Evolutionary conservation across 2,329 filamentous ascomycete species (phyloP), one percentile per base, ranked within the genome.

Genomic region (Colletotrichum tamarilloi): DNA sequence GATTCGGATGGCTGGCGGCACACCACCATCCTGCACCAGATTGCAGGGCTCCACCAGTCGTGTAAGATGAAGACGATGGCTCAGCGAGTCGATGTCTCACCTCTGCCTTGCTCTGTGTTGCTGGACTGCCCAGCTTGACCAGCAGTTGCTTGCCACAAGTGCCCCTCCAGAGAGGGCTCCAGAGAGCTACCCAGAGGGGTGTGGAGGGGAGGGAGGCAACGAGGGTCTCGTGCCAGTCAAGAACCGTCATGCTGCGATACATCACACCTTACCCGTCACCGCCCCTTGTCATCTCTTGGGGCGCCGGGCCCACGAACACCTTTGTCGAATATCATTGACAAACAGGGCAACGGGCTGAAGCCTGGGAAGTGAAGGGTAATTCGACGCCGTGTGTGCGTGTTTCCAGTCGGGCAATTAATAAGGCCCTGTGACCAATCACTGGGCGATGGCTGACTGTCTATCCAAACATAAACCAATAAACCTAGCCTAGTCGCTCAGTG

Each of bases 71-170:
- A 79, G 75, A 81, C 78, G 79, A 80, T 81, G 79, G 81, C 80
- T 80, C 80, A 83, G 82, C 83, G 81, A 83, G 81, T 83, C 80
- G 80, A 83, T 86, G 85, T 86, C 84, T 86, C 84, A 83, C 79
- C 82, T 73, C 80, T 83, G 81, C 82, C 82, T 82, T 85, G 83
- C 79, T 83, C 76, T 73, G 75, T 75, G 76, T 77, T 77, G 76
- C 75, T 74, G 67, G 65, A 68, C 38, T 42, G 72, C 67, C 68
- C 60, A 65, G 67, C 55, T 73, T 70, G 67, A 70, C 70, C 70
- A 75, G 78, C 78, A 78, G 79, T 76, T 80, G 80, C 79, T 82
- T 79, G 83, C 84, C 84, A 84, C 84, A 82, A 77, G 76, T 74
- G 35, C 24, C 55, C 67, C 55, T 76, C 70, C 79, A 42, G 35